Percentiles rank a stretch among this genome's conserved stretches.
phyloP scores from a whole-genome alignment of 1,139 yeast species.

The Pneumocystis oryctolagi region DNA sequence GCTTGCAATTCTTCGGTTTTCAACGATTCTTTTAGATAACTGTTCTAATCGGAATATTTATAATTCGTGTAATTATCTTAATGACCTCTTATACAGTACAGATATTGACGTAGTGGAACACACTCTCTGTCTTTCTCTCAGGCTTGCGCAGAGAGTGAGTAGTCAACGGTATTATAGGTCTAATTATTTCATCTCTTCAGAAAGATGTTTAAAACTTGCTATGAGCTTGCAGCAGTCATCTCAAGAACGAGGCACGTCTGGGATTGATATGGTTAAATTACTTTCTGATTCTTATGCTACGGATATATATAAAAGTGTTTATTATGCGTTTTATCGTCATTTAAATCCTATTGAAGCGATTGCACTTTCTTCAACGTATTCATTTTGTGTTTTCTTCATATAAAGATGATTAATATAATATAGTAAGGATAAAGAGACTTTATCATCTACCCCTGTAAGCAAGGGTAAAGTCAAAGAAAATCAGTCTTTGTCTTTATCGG shows the following conservation, averaged over 20 bases:
- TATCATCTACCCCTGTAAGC: not conserved
- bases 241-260: conserved; percentile 1
- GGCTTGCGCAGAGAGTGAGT: conserved; percentile 38
- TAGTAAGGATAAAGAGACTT: not conserved
- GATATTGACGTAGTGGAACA: conserved; percentile 35
- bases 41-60: conserved; percentile 57
- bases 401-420: not conserved
- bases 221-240: conserved; percentile 9
- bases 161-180: conserved; percentile 12
- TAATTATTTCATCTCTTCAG: conserved; percentile 9
- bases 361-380: not conserved
- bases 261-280: not conserved
- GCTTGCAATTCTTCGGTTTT: conserved; percentile 43
- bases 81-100: conserved; percentile 44
- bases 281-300: not conserved
- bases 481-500: not conserved
- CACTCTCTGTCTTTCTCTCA: conserved; percentile 49
- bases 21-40: conserved; percentile 50
- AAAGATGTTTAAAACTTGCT: conserved; percentile 10
- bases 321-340: not conserved
- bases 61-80: conserved; percentile 41
- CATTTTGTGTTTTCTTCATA: not conserved
- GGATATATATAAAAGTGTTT: not conserved
- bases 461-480: not conserved
- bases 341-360: not conserved